Conservation (phyloP, 306 rosid genomes). For the Vigna radiata region DNA sequence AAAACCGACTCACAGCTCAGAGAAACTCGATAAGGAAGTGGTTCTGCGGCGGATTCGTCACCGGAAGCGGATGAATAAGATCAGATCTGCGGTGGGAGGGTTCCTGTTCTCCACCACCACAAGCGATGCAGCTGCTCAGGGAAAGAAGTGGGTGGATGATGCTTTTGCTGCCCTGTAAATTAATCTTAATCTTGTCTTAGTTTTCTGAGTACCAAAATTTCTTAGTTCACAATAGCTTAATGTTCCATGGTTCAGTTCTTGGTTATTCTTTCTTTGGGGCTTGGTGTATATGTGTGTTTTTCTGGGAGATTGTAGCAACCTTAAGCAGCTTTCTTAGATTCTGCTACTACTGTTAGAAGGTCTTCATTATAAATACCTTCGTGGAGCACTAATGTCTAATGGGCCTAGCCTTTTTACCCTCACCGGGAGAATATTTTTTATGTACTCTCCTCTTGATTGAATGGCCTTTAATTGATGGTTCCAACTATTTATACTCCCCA, state of each 20-base stretch:
- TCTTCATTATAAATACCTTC: too few relatives aligned
- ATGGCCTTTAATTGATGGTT: too few relatives aligned
- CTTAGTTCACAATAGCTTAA: background rate
- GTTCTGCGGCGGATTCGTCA: slow-evolving; percentile 54
- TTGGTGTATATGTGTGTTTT: background rate
- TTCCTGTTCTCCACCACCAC: slow-evolving; percentile 32
- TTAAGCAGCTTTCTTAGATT: background rate
- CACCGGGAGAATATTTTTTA: too few relatives aligned
- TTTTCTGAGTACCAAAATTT: background rate
- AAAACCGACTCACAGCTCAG: slow-evolving; percentile 16
- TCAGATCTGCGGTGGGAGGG: slow-evolving; percentile 39
- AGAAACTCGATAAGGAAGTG: slow-evolving; percentile 45
- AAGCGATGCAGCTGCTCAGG: slow-evolving; percentile 4
- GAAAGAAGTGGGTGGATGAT: slow-evolving; percentile 47
- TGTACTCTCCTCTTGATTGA: too few relatives aligned
- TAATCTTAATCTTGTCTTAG: background rate
- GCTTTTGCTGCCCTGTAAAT: slow-evolving; percentile 51
- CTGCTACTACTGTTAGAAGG: background rate
- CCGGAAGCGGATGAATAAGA: slow-evolving; percentile 46
- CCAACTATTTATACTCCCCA: too few relatives aligned
- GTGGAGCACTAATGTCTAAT: too few relatives aligned
- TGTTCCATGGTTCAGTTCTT: too few relatives aligned
- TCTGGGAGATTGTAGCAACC: background rate
- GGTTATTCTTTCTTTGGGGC: too few relatives aligned
- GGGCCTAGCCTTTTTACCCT: too few relatives aligned